Evolutionary conservation across 2,329 filamentous ascomycete genomes (phyloP), one percentile per base, ranked within the genome.

Genomic region (Uncinocarpus reesii): DNA sequence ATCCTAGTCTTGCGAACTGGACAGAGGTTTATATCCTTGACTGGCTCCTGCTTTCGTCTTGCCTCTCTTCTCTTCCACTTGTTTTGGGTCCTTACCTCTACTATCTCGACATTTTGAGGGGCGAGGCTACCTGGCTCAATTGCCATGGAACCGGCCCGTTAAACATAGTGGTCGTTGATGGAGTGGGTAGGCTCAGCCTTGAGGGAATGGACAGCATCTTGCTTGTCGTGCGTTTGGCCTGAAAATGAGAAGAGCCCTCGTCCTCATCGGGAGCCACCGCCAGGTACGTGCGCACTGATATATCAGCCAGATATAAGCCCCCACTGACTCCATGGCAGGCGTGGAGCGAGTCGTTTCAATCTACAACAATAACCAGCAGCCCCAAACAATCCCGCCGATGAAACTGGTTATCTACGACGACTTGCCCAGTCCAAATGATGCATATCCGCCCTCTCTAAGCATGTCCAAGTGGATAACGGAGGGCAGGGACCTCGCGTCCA

Each of bases 301-400:
- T n/a, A n/a, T n/a, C n/a, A 10, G 7, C 16, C 23, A 38, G 29
- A 37, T 18, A 18, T 10, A 48, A 35, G 29, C 24, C 28, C 15
- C 28, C 20, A n/a, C 21, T 45, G 42, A 44, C 23, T 20, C 20
- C 11, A 5, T 31, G 6, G 10, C 21, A 52, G 50, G 16, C 36
- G 15, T 66, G 34, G 61, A 71, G 49, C 62, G 66, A 55, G 64
- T 69, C 50, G 69, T 71, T 66, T 57, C 62, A 56, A 59, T 72
- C 58, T 69, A 64, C 57, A n/a, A n/a, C n/a, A 63, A 68, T 49
- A 62, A 65, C 47, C 70, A 73, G 21, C 70, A 73, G 55, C 71
- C 71, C 51, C 65, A 66, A 55, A 64, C 70, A 35, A 63, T 71
- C 38, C 64, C 68, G 21, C 69, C 70, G 5, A 72, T 71, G 68